These are phyloP conservation scores for Pichia sp. DNA, from an alignment of 1,139 yeast species.

Conservation along the genomic window DNA sequence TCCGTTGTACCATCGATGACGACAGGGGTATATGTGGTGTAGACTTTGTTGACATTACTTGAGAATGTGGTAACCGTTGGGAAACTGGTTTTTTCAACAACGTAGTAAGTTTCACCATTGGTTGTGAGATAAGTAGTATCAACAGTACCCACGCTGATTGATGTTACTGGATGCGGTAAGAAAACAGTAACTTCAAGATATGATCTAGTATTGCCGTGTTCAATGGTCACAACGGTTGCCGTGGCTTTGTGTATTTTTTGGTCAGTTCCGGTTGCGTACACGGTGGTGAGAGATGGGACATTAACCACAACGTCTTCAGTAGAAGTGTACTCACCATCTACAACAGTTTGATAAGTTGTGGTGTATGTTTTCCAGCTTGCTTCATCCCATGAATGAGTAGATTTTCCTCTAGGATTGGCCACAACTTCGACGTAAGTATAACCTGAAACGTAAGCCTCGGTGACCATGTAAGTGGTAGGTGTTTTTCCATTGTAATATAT, in stretches of 20 bases:
- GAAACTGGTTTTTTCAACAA: constrained; percentile 4
- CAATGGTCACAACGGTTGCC: not conserved
- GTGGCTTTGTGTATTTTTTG: not conserved
- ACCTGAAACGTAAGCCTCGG: constrained; percentile 1
- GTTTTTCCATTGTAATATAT: not conserved
- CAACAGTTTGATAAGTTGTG: not conserved
- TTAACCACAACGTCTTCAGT: not conserved
- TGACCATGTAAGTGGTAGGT: constrained; percentile 2
- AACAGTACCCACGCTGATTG: constrained; percentile 1
- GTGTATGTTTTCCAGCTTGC: not conserved
- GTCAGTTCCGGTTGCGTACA: constrained; percentile 1
- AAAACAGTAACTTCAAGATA: constrained; percentile 2
- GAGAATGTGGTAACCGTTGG: constrained; percentile 2
- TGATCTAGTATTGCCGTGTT: not conserved
- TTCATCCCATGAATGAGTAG: not conserved
- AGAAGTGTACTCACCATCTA: not conserved
- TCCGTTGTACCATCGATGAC: constrained; percentile 2
- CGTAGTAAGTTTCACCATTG: constrained; percentile 1
- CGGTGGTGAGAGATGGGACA: not conserved
- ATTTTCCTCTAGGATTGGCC: not conserved
- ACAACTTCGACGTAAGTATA: constrained; percentile 2
- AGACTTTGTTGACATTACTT: not conserved
- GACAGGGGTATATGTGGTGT: constrained; percentile 5
- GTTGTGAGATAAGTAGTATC: constrained; percentile 2
- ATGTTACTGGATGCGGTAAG: constrained; percentile 6